These are phyloP conservation scores for Raphanus raphanistrum DNA, from an alignment of 345 rosid genomes.

Conservation along the genomic window DNA sequence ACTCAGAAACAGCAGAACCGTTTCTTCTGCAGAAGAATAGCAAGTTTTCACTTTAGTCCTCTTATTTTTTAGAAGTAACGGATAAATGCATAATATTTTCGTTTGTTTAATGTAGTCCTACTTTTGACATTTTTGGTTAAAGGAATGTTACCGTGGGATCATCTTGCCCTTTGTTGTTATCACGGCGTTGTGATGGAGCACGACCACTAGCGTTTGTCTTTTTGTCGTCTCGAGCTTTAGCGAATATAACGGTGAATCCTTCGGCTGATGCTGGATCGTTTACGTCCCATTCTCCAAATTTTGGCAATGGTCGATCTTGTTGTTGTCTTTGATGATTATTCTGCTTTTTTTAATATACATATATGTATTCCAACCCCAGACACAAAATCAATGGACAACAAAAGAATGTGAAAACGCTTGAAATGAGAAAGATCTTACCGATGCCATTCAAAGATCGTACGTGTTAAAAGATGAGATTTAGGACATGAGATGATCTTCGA, in stretches of 20 bases:
- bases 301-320: slow-evolving; percentile 62
- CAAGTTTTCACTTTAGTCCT: slow-evolving; percentile 15
- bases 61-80: background rate
- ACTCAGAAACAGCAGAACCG: slow-evolving; percentile 72
- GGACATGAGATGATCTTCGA: slow-evolving; percentile 22
- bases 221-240: slow-evolving; percentile 70
- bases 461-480: background rate
- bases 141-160: slow-evolving; percentile 35
- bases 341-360: background rate
- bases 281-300: slow-evolving; percentile 80
- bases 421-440: slow-evolving; percentile 34
- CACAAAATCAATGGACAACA: background rate
- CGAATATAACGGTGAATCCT: slow-evolving; percentile 69
- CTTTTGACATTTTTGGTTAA: background rate
- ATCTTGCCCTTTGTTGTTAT: slow-evolving; percentile 29
- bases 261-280: slow-evolving; percentile 76
- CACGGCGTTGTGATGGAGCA: slow-evolving; percentile 39
- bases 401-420: background rate
- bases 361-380: background rate
- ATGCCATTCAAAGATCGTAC: slow-evolving; percentile 36
- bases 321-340: slow-evolving; percentile 46
- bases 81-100: background rate
- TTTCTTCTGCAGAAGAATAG: slow-evolving; percentile 55
- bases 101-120: background rate
- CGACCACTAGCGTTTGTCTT: slow-evolving; percentile 45